Evolutionary conservation across 2,329 filamentous ascomycete genomes (phyloP), one percentile per base, ranked within the genome.

Genomic region (Tolypocladium endophyticum): DNA sequence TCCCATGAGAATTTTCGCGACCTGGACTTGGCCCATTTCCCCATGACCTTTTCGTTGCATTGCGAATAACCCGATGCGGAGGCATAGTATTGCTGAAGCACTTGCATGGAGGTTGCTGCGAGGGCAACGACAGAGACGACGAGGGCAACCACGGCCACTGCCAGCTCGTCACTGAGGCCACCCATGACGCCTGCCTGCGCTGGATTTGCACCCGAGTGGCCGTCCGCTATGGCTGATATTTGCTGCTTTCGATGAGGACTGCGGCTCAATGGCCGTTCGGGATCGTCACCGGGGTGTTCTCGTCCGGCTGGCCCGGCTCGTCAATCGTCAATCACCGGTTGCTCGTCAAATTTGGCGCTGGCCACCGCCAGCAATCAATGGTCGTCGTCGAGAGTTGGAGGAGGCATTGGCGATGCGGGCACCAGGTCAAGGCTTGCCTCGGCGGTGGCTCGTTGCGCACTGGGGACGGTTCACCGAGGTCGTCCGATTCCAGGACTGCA

Each of bases 11-110:
- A 77, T 0, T 64, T 68, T 12, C 79, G 72, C 2, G 69, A 70
- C 60, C 76, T 79, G 23, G 68, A 73, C 1, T 64, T 61, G 25
- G 74, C 72, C 79, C 79, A 81, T 20, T 70, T 68, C 0, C 79
- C 78, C 69, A 80, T 79, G 58, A 80, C 77, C 55, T 76, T 75
- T 57, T 76, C 70, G 61, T 75, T 76, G 64, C 78, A 81, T 58
- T 76, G 76, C 6, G 76, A 70, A 63, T 79, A 81, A 38, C 79
- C 79, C n/a, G 74, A 73, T 0, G 79, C 78, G 12, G 79, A 80
- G 0, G 78, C 73, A 28, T 74, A 74, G 68, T 81, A 81, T 61
- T 81, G 79, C 62, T 81, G 79, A 36, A 78, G 65, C 12, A 80
- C 77, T 63, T 81, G 79, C 62, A 79, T 71, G 14, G 75, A 65